Conservation (phyloP, 1,284 basidiomycete species). For the Sporisorium graminicola region DNA sequence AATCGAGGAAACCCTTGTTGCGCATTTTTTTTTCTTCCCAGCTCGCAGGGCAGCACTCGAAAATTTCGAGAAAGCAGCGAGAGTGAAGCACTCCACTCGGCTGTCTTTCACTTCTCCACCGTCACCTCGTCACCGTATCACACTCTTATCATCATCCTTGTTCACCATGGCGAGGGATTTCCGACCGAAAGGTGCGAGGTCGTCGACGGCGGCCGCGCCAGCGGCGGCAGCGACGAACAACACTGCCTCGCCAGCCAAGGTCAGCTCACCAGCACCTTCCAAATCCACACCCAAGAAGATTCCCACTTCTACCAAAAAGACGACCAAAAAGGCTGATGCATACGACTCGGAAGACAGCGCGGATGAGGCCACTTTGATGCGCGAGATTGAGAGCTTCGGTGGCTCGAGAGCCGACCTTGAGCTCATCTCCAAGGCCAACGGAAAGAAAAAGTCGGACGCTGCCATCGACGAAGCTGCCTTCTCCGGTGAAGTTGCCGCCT, state of each 20-base stretch:
- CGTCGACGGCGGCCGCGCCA: not conserved
- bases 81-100: not conserved
- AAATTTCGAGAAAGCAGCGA: slow-evolving; percentile 18
- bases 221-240: not conserved
- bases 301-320: slow-evolving; percentile 13
- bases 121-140: slow-evolving; percentile 3
- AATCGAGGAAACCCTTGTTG: not conserved
- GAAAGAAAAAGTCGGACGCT: slow-evolving; percentile 35
- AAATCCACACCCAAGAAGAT: slow-evolving; percentile 18
- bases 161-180: slow-evolving; percentile 60
- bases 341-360: slow-evolving; percentile 49
- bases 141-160: slow-evolving; percentile 21
- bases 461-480: slow-evolving; percentile 44
- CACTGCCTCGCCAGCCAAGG: slow-evolving; percentile 19
- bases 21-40: slow-evolving; percentile 4
- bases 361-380: slow-evolving; percentile 45
- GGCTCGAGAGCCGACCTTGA: slow-evolving; percentile 43
- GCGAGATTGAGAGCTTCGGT: slow-evolving; percentile 50
- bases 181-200: slow-evolving; percentile 50
- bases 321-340: slow-evolving; percentile 23
- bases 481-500: slow-evolving; percentile 36
- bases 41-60: slow-evolving; percentile 7
- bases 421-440: slow-evolving; percentile 39
- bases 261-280: slow-evolving; percentile 10
- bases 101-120: not conserved